Evolutionary conservation across 257 asterid species (phyloP).

Genomic region (Solanum ahanhuiri): DNA sequence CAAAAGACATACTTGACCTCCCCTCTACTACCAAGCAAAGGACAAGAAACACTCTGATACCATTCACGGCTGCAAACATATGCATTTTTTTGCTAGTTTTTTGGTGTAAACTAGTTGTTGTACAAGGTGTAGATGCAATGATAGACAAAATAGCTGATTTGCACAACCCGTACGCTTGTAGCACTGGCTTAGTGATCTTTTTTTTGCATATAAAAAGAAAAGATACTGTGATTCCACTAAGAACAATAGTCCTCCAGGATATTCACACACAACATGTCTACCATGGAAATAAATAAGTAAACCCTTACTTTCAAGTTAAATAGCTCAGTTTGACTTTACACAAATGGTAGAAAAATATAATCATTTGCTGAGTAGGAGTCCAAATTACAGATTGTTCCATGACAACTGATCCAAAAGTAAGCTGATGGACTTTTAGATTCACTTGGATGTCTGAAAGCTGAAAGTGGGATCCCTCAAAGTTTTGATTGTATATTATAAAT

Average conservation of each 20-base stretch:
- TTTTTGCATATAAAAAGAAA: neutral
- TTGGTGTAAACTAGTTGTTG: neutral
- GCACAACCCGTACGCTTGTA: neutral
- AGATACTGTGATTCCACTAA: neutral
- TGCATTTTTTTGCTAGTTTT: neutral
- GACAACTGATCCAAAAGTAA: neutral
- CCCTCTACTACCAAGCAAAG: neutral
- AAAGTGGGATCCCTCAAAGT: neutral
- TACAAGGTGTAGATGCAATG: neutral
- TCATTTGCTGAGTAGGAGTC: neutral
- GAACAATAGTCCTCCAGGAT: neutral
- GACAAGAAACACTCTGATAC: neutral
- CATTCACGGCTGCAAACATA: neutral
- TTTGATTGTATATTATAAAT: neutral
- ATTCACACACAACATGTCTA: neutral
- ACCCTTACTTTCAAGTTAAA: neutral
- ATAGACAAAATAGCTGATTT: neutral
- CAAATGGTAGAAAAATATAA: neutral
- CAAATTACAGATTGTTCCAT: neutral
- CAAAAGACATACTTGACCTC: neutral
- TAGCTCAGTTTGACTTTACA: neutral
- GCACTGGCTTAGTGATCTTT: neutral
- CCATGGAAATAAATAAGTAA: neutral
- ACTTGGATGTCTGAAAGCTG: neutral
- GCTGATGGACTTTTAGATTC: neutral